A percentile compares a stretch with the other conserved stretches of the same genome.
phyloP scores from a whole-genome alignment of 2,329 filamentous ascomycete species.

The Escovopsis sp. region DNA sequence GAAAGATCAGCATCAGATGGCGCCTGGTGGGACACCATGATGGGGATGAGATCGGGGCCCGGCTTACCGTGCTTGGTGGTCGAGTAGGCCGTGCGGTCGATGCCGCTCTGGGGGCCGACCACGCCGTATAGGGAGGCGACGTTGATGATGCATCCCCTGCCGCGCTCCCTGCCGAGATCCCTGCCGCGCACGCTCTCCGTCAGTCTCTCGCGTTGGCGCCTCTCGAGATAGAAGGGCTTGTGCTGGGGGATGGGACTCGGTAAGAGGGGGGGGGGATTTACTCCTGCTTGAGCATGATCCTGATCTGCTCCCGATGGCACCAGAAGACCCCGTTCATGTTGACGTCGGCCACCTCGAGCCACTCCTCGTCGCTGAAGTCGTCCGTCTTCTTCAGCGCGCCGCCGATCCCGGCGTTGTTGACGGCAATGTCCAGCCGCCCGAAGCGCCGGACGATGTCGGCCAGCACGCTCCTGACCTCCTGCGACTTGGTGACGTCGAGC shows the following conservation, averaged over 20 bases:
- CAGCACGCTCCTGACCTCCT: slow-evolving; percentile 28
- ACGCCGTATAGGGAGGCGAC: slow-evolving; percentile 37
- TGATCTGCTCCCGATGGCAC: slow-evolving; percentile 38
- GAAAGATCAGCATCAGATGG: too few relatives aligned
- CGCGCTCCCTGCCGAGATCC: slow-evolving; percentile 22
- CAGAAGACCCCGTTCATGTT: slow-evolving; percentile 43
- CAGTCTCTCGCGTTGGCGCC: too few relatives aligned
- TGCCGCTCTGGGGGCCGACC: slow-evolving; percentile 21
- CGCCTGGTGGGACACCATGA: too few relatives aligned
- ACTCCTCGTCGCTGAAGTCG: slow-evolving; percentile 31
- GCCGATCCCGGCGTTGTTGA: slow-evolving; percentile 40
- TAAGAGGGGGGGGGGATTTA: slow-evolving; percentile 6
- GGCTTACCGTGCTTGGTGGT: slow-evolving; percentile 35
- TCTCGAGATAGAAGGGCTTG: too few relatives aligned
- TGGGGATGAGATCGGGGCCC: too few relatives aligned
- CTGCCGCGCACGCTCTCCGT: slow-evolving; percentile 6
- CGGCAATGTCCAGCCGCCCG: slow-evolving; percentile 38
- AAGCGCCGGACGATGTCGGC: slow-evolving; percentile 27
- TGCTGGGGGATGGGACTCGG: too few relatives aligned
- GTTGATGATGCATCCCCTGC: slow-evolving; percentile 39
- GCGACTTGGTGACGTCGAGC: slow-evolving; percentile 31
- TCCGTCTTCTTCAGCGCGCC: slow-evolving; percentile 28
- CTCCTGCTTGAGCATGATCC: slow-evolving; percentile 36
- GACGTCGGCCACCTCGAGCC: slow-evolving; percentile 33
- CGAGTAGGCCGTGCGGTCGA: slow-evolving; percentile 31